These are phyloP conservation scores for Yarrowia porcina DNA, from an alignment of 805 yeast genomes.

Conservation along the genomic window DNA sequence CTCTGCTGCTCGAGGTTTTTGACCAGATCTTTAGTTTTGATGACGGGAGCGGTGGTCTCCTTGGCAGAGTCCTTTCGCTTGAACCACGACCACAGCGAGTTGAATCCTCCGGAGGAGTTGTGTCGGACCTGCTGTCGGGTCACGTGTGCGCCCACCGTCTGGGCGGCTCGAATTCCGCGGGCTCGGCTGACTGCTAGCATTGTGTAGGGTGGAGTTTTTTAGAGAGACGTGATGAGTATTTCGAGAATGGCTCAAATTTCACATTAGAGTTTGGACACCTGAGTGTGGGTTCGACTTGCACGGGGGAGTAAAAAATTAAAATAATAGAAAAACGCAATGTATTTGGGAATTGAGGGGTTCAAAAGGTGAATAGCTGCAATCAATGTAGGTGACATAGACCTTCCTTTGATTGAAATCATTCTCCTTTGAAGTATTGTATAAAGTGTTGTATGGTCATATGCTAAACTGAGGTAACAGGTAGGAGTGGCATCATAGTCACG, in stretches of 20 bases:
- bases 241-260: not conserved
- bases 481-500: too few relatives aligned
- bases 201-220: not conserved
- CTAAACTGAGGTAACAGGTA: too few relatives aligned
- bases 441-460: too few relatives aligned
- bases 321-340: too few relatives aligned
- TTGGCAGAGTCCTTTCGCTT: slow-evolving; percentile 18
- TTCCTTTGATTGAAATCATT: too few relatives aligned
- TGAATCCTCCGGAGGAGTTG: slow-evolving; percentile 14
- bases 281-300: not conserved
- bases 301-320: too few relatives aligned
- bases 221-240: not conserved
- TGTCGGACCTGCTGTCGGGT: slow-evolving; percentile 11
- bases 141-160: not conserved
- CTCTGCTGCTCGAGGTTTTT: slow-evolving; percentile 27
- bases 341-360: too few relatives aligned
- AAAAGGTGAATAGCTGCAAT: too few relatives aligned
- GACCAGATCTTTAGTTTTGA: slow-evolving; percentile 31
- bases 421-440: too few relatives aligned
- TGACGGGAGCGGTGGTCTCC: slow-evolving; percentile 18
- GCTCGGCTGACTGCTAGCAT: not conserved
- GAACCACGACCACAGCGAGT: slow-evolving; percentile 24
- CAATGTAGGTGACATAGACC: too few relatives aligned
- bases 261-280: not conserved
- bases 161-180: slow-evolving; percentile 5